These are phyloP conservation scores for Coemansia sp. DNA, from an alignment of 192 early-diverging fungal genomes.

Conservation along the genomic window DNA sequence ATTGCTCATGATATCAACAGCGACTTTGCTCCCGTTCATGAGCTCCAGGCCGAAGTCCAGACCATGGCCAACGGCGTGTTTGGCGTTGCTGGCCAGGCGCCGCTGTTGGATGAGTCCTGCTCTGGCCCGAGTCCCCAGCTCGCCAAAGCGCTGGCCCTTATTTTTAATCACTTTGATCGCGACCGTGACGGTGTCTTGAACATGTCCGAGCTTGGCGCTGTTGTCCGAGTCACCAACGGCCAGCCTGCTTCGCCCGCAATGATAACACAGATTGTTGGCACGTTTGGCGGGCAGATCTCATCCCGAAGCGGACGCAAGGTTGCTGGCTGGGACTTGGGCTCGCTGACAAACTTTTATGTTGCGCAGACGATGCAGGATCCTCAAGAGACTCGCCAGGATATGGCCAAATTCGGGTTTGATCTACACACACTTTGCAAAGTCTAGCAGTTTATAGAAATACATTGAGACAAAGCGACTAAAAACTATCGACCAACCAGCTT, in stretches of 20 bases:
- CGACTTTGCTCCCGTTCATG: slow-evolving; percentile 34
- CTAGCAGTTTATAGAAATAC: slow-evolving; percentile 1
- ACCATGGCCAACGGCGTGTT: slow-evolving; percentile 27
- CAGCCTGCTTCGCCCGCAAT: slow-evolving; percentile 22
- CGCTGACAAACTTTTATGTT: slow-evolving; percentile 44
- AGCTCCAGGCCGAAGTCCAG: slow-evolving; percentile 37
- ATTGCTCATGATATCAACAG: slow-evolving; percentile 36
- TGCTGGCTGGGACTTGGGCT: slow-evolving; percentile 29
- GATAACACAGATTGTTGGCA: slow-evolving; percentile 36
- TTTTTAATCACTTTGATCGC: slow-evolving; percentile 45
- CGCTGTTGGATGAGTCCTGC: slow-evolving; percentile 34
- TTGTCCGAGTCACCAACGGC: slow-evolving; percentile 44
- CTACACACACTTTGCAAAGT: slow-evolving; percentile 28
- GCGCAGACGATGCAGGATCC: slow-evolving; percentile 51
- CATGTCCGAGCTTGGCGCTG: slow-evolving; percentile 28
- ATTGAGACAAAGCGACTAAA: neutral
- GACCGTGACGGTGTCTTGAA: slow-evolving; percentile 53
- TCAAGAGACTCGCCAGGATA: slow-evolving; percentile 45
- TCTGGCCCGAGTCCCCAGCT: slow-evolving; percentile 42
- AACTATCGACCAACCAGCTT: slow-evolving; percentile 16
- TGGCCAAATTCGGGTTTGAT: slow-evolving; percentile 50
- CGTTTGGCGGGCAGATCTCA: slow-evolving; percentile 41
- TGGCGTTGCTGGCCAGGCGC: slow-evolving; percentile 29
- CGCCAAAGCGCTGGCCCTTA: slow-evolving; percentile 30
- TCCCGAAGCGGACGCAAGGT: slow-evolving; percentile 25